phyloP scores from a whole-genome alignment of 1,284 basidiomycete species.

The Gomphus sp. region DNA sequence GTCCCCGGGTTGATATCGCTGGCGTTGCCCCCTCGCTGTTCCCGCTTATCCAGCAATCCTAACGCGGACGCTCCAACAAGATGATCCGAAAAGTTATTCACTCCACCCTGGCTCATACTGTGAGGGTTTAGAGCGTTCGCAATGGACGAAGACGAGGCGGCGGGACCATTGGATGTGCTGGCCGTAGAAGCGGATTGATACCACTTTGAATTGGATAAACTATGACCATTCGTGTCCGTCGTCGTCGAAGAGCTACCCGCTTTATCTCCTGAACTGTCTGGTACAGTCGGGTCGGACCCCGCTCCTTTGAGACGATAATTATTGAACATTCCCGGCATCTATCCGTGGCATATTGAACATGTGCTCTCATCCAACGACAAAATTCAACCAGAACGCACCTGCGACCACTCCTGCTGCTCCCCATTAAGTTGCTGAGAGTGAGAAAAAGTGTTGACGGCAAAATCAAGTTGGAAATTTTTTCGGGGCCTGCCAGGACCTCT shows the following conservation, averaged over 20 bases:
- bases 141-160: constrained; percentile 2
- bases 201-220: not conserved
- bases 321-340: constrained; percentile 10
- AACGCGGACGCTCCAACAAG: not conserved
- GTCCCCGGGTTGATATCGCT: not conserved
- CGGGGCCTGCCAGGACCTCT: constrained; percentile 25
- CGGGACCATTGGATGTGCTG: not conserved
- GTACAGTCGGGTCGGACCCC: not conserved
- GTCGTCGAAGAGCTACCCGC: not conserved
- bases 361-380: not conserved
- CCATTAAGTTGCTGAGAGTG: not conserved
- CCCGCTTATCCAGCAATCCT: not conserved
- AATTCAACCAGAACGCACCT: not conserved
- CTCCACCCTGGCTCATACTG: not conserved
- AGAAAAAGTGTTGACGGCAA: constrained; percentile 1
- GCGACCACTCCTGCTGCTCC: not conserved
- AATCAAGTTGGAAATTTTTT: constrained; percentile 29
- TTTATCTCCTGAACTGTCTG: not conserved
- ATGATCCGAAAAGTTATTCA: not conserved
- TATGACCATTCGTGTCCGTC: not conserved
- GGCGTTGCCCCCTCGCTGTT: not conserved
- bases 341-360: not conserved
- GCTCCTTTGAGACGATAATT: constrained; percentile 8
- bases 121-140: constrained; percentile 3
- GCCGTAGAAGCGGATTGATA: not conserved